These are phyloP conservation scores for Alopecurus myosuroides DNA, from an alignment of 176 grass and related monocot species.

Conservation along the genomic window DNA sequence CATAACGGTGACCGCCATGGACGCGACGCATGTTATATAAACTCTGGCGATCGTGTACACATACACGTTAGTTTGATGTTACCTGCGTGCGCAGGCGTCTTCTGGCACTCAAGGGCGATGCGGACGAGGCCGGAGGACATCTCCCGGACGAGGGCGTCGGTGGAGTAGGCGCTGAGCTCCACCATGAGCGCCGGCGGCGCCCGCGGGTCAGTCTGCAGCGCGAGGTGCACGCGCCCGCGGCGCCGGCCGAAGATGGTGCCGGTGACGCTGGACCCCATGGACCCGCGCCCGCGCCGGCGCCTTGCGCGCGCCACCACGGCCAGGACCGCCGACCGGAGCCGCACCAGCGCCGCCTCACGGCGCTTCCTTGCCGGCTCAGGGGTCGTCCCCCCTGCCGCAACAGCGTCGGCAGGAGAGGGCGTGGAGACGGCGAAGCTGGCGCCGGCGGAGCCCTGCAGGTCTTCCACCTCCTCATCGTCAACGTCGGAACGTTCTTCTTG, in stretches of 20 bases:
- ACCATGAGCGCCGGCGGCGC: slow-evolving; percentile 55
- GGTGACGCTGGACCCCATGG: slow-evolving; percentile 45
- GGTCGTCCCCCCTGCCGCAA: background rate
- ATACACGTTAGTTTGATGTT: background rate
- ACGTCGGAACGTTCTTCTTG: background rate
- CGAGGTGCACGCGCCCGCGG: slow-evolving; percentile 60
- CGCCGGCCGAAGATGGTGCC: slow-evolving; percentile 84
- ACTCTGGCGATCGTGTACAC: background rate
- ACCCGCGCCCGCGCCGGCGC: background rate
- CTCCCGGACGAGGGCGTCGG: slow-evolving; percentile 73
- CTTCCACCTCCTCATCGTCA: background rate
- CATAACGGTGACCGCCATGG: background rate
- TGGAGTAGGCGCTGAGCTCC: slow-evolving; percentile 63
- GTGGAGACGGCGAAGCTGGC: slow-evolving; percentile 19
- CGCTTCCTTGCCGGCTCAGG: background rate
- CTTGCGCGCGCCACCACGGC: slow-evolving; percentile 33
- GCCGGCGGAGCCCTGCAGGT: background rate
- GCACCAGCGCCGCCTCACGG: slow-evolving; percentile 14
- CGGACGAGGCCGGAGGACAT: slow-evolving; percentile 87
- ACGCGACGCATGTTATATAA: background rate
- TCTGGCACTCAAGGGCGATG: slow-evolving; percentile 77
- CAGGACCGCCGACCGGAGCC: slow-evolving; percentile 54
- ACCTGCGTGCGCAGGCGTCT: background rate
- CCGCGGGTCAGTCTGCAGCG: slow-evolving; percentile 64
- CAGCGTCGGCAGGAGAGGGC: background rate